phyloP scores from a whole-genome alignment of 1,284 basidiomycete genomes.

The Abortiporus biennis region DNA sequence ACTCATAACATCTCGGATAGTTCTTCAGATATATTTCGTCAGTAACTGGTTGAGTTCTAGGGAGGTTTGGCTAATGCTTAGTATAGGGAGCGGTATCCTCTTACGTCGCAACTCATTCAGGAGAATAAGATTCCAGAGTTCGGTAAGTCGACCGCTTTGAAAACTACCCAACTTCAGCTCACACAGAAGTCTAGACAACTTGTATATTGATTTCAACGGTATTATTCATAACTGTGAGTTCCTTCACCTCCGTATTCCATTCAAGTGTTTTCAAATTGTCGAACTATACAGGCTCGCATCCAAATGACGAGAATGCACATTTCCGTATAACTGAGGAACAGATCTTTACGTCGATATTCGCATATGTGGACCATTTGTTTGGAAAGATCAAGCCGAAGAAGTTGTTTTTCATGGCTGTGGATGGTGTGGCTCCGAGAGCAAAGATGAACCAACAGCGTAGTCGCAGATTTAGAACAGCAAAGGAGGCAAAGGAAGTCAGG shows the following conservation, averaged over 20 bases:
- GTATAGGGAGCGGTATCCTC: slow-evolving; percentile 88
- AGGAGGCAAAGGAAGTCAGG: slow-evolving; percentile 83
- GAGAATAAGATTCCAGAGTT: slow-evolving; percentile 97
- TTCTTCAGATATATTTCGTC: slow-evolving; percentile 85
- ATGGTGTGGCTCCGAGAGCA: slow-evolving; percentile 95
- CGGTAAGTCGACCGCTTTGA: slow-evolving; percentile 35
- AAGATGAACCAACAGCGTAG: slow-evolving; percentile 99
- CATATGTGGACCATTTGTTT: slow-evolving; percentile 97
- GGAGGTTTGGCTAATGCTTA: background rate
- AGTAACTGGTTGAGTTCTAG: slow-evolving; percentile 22
- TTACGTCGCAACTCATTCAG: slow-evolving; percentile 96
- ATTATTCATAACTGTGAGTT: slow-evolving; percentile 94
- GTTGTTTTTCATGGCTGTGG: slow-evolving; percentile 96
- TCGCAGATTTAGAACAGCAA: slow-evolving; percentile 91
- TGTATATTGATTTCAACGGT: slow-evolving; percentile 96
- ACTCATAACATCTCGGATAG: slow-evolving; percentile 27
- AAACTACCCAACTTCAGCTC: background rate
- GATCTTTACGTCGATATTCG: slow-evolving; percentile 95
- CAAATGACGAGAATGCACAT: slow-evolving; percentile 92
- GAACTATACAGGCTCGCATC: slow-evolving; percentile 78
- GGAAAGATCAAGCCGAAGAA: slow-evolving; percentile 97
- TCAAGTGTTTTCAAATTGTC: slow-evolving; percentile 1
- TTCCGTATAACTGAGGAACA: slow-evolving; percentile 95
- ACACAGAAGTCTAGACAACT: slow-evolving; percentile 53
- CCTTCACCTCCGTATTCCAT: background rate